These are phyloP conservation scores for Colletotrichum sp. DNA, from an alignment of 2,329 filamentous ascomycete genomes.

Conservation along the genomic window DNA sequence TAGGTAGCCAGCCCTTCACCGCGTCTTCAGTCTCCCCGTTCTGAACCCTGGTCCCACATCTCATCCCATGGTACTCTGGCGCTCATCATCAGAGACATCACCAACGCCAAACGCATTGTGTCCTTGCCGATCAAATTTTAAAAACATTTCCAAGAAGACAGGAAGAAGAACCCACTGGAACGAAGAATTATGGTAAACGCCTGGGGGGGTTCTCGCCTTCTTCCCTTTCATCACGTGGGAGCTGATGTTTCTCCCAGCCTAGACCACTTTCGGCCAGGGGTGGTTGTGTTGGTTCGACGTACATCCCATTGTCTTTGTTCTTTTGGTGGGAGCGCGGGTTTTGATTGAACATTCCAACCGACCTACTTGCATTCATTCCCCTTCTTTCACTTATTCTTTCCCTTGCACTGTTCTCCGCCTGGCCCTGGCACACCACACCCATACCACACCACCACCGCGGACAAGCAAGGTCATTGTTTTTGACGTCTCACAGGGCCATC, in stretches of 20 bases:
- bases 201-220: not conserved
- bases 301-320: conserved; percentile 20
- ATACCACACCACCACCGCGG: not conserved
- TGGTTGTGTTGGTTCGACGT: not conserved
- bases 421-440: conserved; percentile 2
- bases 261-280: conserved; percentile 6
- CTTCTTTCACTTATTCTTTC: conserved; percentile 7
- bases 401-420: conserved; percentile 7
- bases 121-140: conserved; percentile 19
- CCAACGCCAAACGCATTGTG: conserved; percentile 21
- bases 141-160: conserved; percentile 1
- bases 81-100: conserved; percentile 16
- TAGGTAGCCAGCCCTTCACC: conserved; percentile 7
- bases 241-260: not conserved
- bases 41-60: conserved; percentile 8
- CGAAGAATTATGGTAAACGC: not conserved
- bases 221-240: conserved; percentile 18
- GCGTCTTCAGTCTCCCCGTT: conserved; percentile 16
- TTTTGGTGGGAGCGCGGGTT: not conserved
- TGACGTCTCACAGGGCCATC: not conserved
- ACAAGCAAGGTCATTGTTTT: conserved; percentile 17
- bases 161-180: not conserved
- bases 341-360: conserved; percentile 6
- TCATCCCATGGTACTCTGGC: not conserved
- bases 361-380: conserved; percentile 15